Percentiles rank a stretch among this genome's conserved stretches.
Conservation (phyloP, 495 filamentous ascomycete genomes). For the Tuber melanosporum region DNA sequence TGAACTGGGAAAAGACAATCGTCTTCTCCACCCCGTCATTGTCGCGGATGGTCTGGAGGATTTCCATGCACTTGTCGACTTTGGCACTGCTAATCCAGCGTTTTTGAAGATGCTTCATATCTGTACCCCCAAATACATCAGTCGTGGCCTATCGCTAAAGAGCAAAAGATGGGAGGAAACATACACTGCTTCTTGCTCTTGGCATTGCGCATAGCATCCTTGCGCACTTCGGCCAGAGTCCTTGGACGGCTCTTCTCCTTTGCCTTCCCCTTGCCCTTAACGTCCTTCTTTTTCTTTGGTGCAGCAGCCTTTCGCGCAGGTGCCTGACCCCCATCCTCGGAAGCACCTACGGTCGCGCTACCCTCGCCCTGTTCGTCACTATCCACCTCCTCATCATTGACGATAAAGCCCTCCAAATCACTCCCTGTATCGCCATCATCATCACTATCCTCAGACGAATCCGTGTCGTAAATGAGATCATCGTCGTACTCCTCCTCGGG, state of each 20-base stretch:
- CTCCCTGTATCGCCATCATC: constrained; percentile 45
- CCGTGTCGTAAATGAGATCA: constrained; percentile 37
- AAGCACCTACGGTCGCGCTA: constrained; percentile 9
- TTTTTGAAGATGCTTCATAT: constrained; percentile 62
- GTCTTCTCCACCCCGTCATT: constrained; percentile 61
- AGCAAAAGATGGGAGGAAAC: constrained; percentile 10
- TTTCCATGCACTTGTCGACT: constrained; percentile 65
- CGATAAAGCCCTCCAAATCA: constrained; percentile 54
- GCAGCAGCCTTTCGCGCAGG: constrained; percentile 31
- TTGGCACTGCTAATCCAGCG: constrained; percentile 72
- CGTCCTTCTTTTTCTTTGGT: constrained; percentile 35
- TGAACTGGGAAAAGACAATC: constrained; percentile 91
- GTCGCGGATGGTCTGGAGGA: constrained; percentile 53
- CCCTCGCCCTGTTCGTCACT: constrained; percentile 4
- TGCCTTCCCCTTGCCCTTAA: constrained; percentile 47
- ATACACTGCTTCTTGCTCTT: constrained; percentile 52
- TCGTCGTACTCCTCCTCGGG: constrained; percentile 37
- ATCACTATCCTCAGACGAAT: constrained; percentile 40
- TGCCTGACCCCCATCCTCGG: constrained; percentile 5
- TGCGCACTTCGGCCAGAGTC: constrained; percentile 60
- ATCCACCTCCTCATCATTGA: constrained; percentile 46
- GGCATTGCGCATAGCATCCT: constrained; percentile 55
- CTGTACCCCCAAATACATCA: constrained; percentile 18
- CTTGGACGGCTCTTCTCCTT: constrained; percentile 45
- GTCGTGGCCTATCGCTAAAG: background rate